Conservation (phyloP, 495 filamentous ascomycete species). For the Trichoderma erinaceum region DNA sequence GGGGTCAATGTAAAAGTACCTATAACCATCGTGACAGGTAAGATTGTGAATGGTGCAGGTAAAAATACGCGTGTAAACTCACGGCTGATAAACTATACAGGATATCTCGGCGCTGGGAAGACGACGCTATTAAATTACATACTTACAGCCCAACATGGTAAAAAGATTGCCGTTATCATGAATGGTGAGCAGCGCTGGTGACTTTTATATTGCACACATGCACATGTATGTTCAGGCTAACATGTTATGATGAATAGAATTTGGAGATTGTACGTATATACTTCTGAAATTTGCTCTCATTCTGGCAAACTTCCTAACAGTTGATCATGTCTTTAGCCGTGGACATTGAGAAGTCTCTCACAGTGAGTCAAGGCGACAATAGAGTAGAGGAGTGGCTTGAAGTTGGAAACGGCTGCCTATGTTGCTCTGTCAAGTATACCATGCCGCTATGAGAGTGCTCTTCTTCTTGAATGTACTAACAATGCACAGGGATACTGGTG, state of each 20-base stretch:
- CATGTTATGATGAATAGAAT: constrained; percentile 51
- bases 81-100: constrained; percentile 22
- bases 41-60: constrained; percentile 21
- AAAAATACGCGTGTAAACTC: constrained; percentile 20
- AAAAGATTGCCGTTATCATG: constrained; percentile 94
- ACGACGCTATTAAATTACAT: constrained; percentile 96
- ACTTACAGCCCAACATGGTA: constrained; percentile 85
- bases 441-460: constrained; percentile 12
- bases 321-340: constrained; percentile 47
- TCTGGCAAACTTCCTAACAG: not conserved
- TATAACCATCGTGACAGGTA: constrained; percentile 90
- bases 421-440: constrained; percentile 90
- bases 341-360: constrained; percentile 92
- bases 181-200: constrained; percentile 56
- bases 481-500: constrained; percentile 69
- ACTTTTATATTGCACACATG: constrained; percentile 17
- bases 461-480: not conserved
- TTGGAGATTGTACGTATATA: constrained; percentile 73
- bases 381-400: constrained; percentile 93
- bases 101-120: constrained; percentile 90
- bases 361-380: constrained; percentile 76
- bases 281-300: not conserved
- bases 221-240: not conserved
- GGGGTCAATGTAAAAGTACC: constrained; percentile 65
- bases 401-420: constrained; percentile 94